phyloP scores from a whole-genome alignment of 352 stramenopile genomes.

The Lagenidium sp. region DNA sequence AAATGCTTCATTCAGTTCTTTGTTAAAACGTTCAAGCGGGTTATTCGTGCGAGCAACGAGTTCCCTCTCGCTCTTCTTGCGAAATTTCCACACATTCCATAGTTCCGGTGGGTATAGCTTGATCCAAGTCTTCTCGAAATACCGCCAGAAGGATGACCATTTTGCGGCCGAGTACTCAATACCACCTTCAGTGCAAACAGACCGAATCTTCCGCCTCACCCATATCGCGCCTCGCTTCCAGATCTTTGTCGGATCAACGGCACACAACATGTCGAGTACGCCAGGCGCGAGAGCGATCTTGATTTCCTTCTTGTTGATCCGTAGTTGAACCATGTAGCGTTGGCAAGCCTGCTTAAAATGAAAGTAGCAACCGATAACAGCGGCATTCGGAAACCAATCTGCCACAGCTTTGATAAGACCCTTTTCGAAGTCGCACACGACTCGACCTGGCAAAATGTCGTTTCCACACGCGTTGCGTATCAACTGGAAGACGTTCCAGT shows the following conservation, averaged over 20 bases:
- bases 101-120: neutral
- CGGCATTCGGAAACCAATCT: neutral
- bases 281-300: constrained; percentile 5
- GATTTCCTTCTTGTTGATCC: constrained; percentile 1
- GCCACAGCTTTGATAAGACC: constrained; percentile 7
- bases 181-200: neutral
- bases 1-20: constrained; percentile 3
- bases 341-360: constrained; percentile 12
- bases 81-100: constrained; percentile 4
- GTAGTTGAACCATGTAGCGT: constrained; percentile 6
- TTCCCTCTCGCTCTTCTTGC: no score
- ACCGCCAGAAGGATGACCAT: constrained; percentile 2
- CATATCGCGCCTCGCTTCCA: neutral
- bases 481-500: constrained; percentile 14
- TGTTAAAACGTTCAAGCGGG: constrained; percentile 6
- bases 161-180: neutral
- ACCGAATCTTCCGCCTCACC: neutral
- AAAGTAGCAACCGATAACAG: constrained; percentile 11
- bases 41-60: constrained; percentile 5
- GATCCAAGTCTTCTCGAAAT: constrained; percentile 4
- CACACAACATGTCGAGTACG: constrained; percentile 5
- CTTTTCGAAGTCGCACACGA: constrained; percentile 12
- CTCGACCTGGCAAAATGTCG: constrained; percentile 1
- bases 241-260: neutral
- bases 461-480: neutral